Conservation (phyloP, 257 asterid genomes). For the Cynanchum wilfordii region DNA sequence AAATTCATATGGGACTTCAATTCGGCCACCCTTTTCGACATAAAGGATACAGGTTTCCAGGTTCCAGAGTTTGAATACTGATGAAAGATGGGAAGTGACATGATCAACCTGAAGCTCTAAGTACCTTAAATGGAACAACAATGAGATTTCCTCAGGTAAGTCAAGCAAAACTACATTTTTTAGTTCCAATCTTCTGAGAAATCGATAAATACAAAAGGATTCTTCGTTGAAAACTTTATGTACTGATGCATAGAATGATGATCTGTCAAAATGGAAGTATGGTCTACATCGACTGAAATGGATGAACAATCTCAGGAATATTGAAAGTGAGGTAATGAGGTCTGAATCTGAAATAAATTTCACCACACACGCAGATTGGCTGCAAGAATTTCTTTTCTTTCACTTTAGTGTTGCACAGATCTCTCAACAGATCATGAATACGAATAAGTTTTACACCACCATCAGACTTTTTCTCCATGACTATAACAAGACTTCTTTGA, state of each 20-base stretch:
- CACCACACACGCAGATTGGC: not conserved
- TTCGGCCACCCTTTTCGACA: not conserved
- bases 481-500: not conserved
- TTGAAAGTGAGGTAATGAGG: no score
- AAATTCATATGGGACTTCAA: not conserved
- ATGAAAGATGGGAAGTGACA: not conserved
- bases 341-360: no score
- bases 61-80: not conserved
- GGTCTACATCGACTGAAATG: not conserved
- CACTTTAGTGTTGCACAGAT: constrained; percentile 1
- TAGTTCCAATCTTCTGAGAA: not conserved
- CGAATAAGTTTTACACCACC: not conserved
- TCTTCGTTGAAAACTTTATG: not conserved
- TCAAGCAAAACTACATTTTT: not conserved
- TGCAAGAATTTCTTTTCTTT: not conserved
- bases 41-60: constrained; percentile 12
- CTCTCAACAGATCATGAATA: constrained; percentile 12
- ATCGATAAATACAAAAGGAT: not conserved
- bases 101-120: not conserved
- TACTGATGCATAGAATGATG: not conserved
- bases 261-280: not conserved
- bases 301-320: not conserved
- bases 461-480: not conserved
- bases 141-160: not conserved
- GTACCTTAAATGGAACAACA: not conserved